These are phyloP conservation scores for Ramalina intermedia DNA, from an alignment of 495 filamentous ascomycete species.

Conservation along the genomic window DNA sequence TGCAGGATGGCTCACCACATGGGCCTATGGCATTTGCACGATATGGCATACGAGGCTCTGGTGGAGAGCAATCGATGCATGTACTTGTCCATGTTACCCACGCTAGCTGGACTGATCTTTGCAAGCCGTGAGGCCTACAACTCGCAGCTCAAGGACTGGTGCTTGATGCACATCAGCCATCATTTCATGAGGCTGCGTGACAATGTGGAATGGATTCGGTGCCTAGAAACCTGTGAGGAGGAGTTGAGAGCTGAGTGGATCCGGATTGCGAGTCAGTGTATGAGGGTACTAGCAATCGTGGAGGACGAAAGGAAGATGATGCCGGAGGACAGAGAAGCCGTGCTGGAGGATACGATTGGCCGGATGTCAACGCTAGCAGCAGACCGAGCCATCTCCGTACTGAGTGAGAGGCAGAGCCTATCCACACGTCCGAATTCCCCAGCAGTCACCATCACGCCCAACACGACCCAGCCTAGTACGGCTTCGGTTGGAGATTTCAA, in stretches of 20 bases:
- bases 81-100: slow-evolving; percentile 1
- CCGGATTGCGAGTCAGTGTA: background rate
- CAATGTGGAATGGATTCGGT: slow-evolving; percentile 4
- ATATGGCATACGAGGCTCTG: slow-evolving; percentile 6
- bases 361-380: background rate
- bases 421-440: background rate
- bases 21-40: background rate
- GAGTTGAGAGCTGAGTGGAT: slow-evolving; percentile 6
- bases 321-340: background rate
- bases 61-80: slow-evolving; percentile 3
- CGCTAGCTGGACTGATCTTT: slow-evolving; percentile 9
- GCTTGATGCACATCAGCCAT: slow-evolving; percentile 7
- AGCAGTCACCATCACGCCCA: background rate
- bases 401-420: slow-evolving; percentile 2
- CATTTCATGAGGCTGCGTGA: slow-evolving; percentile 4
- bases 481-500: background rate
- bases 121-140: slow-evolving; percentile 1
- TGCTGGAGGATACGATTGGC: background rate
- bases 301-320: background rate
- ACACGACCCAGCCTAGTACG: background rate
- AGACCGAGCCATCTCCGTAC: background rate
- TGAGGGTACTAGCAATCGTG: background rate
- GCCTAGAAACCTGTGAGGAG: background rate
- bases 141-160: slow-evolving; percentile 3
- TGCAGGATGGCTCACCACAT: slow-evolving; percentile 9